Evolutionary conservation across 345 rosid genomes (phyloP).

Genomic region (Cardamine occulta): DNA sequence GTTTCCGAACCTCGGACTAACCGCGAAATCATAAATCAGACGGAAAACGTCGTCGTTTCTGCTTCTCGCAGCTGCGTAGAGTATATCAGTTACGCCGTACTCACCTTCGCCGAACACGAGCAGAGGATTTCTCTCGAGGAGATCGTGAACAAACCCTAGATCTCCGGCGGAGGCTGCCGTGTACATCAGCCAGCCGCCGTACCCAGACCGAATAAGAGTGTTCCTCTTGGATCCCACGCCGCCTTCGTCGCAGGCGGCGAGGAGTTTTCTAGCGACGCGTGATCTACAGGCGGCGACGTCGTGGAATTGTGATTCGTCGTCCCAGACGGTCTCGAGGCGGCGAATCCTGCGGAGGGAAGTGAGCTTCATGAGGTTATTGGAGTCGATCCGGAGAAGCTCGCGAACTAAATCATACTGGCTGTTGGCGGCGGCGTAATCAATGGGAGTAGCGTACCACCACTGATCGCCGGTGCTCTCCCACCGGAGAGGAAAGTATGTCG

Average conservation of each 20-base stretch:
- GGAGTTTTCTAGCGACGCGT: slow-evolving; percentile 69
- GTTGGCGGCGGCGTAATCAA: slow-evolving; percentile 93
- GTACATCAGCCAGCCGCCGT: slow-evolving; percentile 93
- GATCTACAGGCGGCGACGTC: slow-evolving; percentile 74
- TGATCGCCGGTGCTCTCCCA: slow-evolving; percentile 98
- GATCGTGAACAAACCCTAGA: slow-evolving; percentile 60
- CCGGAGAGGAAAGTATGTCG: slow-evolving; percentile 77
- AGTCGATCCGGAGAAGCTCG: slow-evolving; percentile 80
- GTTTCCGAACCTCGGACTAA: slow-evolving; percentile 62
- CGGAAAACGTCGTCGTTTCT: slow-evolving; percentile 64
- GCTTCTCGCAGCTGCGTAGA: slow-evolving; percentile 90
- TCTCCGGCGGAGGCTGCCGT: slow-evolving; percentile 98
- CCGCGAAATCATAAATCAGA: slow-evolving; percentile 69
- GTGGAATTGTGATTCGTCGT: slow-evolving; percentile 69
- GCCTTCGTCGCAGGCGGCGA: slow-evolving; percentile 62
- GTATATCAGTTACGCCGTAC: slow-evolving; percentile 85
- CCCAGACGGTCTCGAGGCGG: slow-evolving; percentile 97
- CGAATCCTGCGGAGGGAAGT: slow-evolving; percentile 91
- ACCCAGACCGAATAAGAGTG: slow-evolving; percentile 73
- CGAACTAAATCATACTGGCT: slow-evolving; percentile 88
- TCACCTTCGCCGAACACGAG: slow-evolving; percentile 96
- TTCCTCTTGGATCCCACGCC: slow-evolving; percentile 42
- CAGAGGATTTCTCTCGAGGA: slow-evolving; percentile 71
- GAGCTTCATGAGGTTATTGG: slow-evolving; percentile 85
- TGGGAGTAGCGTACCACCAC: slow-evolving; percentile 98